Conservation (phyloP, 495 filamentous ascomycete species). For the Neurospora sp. region DNA sequence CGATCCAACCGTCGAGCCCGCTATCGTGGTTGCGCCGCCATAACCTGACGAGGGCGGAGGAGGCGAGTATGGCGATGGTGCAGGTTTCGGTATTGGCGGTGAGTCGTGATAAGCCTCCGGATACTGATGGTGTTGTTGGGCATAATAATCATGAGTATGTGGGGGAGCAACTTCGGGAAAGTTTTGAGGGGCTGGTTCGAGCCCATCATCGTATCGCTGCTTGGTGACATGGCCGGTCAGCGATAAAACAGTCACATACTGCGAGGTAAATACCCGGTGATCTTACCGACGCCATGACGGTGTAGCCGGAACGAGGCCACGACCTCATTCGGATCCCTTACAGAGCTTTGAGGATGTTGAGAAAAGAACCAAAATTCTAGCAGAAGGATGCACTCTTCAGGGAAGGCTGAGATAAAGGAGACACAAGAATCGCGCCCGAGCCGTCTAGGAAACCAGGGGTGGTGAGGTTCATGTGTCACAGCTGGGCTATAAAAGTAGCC, state of each 20-base stretch:
- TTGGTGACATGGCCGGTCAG: neutral
- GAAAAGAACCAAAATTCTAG: neutral
- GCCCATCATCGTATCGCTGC: slow-evolving; percentile 26
- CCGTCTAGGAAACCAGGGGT: neutral
- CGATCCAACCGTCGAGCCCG: neutral
- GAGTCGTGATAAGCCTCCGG: neutral
- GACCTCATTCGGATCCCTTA: neutral
- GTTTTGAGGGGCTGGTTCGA: slow-evolving; percentile 28
- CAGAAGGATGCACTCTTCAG: neutral
- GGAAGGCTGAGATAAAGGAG: neutral
- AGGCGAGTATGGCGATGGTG: neutral
- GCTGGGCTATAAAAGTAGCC: neutral
- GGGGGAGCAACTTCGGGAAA: slow-evolving; percentile 26
- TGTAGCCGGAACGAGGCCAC: neutral
- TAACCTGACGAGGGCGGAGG: neutral
- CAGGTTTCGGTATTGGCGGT: neutral
- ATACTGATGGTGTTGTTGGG: neutral
- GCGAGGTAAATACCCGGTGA: neutral
- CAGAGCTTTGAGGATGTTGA: neutral
- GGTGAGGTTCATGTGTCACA: neutral
- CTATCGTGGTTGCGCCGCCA: slow-evolving; percentile 3
- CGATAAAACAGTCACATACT: neutral
- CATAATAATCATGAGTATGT: slow-evolving; percentile 1
- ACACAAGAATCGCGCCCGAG: neutral
- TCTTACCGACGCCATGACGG: neutral